phyloP scores from a whole-genome alignment of 2,329 filamentous ascomycete genomes.

The Bipolaris zeicola region DNA sequence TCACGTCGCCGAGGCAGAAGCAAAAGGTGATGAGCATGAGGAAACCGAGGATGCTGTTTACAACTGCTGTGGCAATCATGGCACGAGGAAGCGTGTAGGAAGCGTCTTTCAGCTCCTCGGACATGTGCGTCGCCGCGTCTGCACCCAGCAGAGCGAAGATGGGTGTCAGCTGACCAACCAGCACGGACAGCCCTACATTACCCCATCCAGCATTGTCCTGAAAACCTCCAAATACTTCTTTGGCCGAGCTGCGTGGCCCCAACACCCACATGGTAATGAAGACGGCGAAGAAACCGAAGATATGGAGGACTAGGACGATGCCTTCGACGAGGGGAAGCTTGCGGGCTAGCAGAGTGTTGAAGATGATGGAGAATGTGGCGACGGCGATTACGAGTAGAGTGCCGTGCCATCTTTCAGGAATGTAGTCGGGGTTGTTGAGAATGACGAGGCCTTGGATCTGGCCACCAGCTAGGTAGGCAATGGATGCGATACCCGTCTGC shows the following conservation, averaged over 20 bases:
- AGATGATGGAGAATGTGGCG: conserved; percentile 44
- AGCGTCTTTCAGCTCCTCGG: conserved; percentile 45
- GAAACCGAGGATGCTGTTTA: conserved; percentile 48
- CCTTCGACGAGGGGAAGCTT: conserved; percentile 56
- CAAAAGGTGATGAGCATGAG: conserved; percentile 45
- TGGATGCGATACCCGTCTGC: conserved; percentile 46
- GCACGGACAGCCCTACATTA: conserved; percentile 27
- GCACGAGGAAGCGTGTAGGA: conserved; percentile 45
- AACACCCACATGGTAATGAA: conserved; percentile 45
- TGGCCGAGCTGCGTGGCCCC: conserved; percentile 27
- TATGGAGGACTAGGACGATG: conserved; percentile 54
- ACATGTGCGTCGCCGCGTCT: conserved; percentile 39
- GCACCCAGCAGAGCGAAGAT: conserved; percentile 35
- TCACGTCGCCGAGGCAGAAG: conserved; percentile 32
- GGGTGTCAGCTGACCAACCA: conserved; percentile 31
- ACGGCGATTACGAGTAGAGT: conserved; percentile 57
- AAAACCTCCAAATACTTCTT: conserved; percentile 32
- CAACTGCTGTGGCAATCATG: conserved; percentile 49
- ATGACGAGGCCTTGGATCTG: conserved; percentile 43
- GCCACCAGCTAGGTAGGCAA: conserved; percentile 36
- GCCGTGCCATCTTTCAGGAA: conserved; percentile 54
- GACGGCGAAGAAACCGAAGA: conserved; percentile 58
- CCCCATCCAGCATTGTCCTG: conserved; percentile 38
- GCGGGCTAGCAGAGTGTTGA: conserved; percentile 55
- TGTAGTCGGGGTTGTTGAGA: conserved; percentile 49